Conservation (phyloP, 2,329 filamentous ascomycete species). For the Colletotrichum chlorophyti region DNA sequence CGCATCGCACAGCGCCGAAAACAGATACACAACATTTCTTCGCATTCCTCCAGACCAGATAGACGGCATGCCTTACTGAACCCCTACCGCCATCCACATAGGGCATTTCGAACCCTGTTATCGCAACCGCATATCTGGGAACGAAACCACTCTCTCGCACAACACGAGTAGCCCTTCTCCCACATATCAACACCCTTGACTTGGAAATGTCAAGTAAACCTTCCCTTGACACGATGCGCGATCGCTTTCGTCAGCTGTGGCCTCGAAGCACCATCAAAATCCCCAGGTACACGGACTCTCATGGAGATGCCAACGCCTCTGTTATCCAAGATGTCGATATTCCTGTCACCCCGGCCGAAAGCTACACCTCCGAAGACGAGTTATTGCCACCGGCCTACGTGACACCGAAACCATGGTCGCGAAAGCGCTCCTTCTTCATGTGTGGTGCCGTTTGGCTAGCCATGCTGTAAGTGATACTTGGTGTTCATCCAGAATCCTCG, state of each 20-base stretch:
- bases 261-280: conserved; percentile 1
- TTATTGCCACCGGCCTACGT: conserved; percentile 14
- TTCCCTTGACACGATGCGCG: conserved; percentile 12
- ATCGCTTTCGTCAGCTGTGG: conserved; percentile 23
- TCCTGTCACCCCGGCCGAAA: conserved; percentile 8
- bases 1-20: too few species aligned
- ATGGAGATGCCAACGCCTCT: neutral
- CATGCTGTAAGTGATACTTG: conserved; percentile 16
- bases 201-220: conserved; percentile 1
- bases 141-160: too few species aligned
- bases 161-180: too few species aligned
- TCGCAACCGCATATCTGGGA: too few species aligned
- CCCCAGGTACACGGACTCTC: conserved; percentile 11
- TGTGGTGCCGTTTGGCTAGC: conserved; percentile 25
- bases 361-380: conserved; percentile 19
- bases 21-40: too few species aligned
- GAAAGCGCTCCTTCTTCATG: conserved; percentile 24
- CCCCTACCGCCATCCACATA: neutral
- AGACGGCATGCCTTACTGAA: conserved; percentile 3
- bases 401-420: conserved; percentile 19
- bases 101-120: too few species aligned
- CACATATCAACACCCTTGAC: too few species aligned
- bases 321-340: neutral
- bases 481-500: too few species aligned
- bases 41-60: too few species aligned